A percentile compares a stretch with the other conserved stretches of the same genome.
phyloP scores from a whole-genome alignment of 352 stramenopile genomes.

The Pythium myriotylum region DNA sequence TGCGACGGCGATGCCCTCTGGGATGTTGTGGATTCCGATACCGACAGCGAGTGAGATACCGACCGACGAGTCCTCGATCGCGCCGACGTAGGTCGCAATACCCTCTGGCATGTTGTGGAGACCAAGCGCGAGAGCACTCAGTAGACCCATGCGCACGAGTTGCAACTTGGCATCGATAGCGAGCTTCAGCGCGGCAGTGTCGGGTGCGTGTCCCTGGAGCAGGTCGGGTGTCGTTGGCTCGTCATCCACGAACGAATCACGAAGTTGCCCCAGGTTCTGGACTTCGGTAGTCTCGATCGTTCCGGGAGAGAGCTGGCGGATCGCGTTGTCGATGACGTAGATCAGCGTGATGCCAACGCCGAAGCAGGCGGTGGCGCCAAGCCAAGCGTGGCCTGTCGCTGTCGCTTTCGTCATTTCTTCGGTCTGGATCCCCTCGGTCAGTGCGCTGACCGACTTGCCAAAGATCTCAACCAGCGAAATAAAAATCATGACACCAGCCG shows the following conservation, averaged over 20 bases:
- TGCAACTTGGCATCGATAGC: constrained; percentile 41
- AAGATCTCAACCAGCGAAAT: constrained; percentile 75
- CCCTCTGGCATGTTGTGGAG: constrained; percentile 96
- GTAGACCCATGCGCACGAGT: constrained; percentile 86
- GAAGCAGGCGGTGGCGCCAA: constrained; percentile 85
- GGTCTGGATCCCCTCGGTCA: constrained; percentile 44
- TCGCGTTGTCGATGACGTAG: constrained; percentile 45
- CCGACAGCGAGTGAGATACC: constrained; percentile 92
- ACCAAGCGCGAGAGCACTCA: constrained; percentile 90
- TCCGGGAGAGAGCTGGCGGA: constrained; percentile 40
- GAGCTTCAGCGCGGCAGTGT: constrained; percentile 39
- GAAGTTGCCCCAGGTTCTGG: constrained; percentile 34
- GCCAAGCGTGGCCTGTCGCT: constrained; percentile 55
- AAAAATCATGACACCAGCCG: constrained; percentile 78
- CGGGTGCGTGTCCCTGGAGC: constrained; percentile 31
- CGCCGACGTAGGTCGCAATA: constrained; percentile 93
- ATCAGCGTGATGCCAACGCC: constrained; percentile 79
- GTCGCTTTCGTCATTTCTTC: constrained; percentile 37
- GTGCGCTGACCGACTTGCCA: constrained; percentile 36
- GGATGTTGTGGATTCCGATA: constrained; percentile 97
- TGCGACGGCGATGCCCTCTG: constrained; percentile 94
- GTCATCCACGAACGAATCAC: constrained; percentile 34
- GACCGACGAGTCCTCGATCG: constrained; percentile 88
- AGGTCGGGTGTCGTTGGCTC: constrained; percentile 20
- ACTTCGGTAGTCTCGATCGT: constrained; percentile 31